phyloP scores from a whole-genome alignment of 2,329 filamentous ascomycete species.

The Ramularia collo-cygni region DNA sequence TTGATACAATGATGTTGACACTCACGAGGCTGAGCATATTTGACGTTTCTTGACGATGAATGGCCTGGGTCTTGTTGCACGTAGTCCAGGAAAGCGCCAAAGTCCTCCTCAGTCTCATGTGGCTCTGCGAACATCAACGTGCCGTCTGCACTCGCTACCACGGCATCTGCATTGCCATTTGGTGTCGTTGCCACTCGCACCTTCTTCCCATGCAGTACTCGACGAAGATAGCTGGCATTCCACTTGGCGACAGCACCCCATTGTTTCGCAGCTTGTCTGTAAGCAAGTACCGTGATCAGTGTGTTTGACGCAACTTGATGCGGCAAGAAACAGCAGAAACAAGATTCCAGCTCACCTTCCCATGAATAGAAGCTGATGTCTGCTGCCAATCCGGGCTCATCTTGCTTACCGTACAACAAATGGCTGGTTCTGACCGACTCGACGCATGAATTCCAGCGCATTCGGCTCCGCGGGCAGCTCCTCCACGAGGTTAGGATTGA shows the following conservation, averaged over 20 bases:
- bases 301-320: too few species aligned
- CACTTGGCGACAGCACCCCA: conserved; percentile 61
- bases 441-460: conserved; percentile 72
- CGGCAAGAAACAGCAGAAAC: too few species aligned
- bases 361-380: too few species aligned
- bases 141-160: conserved; percentile 57
- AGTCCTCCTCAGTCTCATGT: conserved; percentile 58
- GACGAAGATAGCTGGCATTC: conserved; percentile 54
- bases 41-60: conserved; percentile 34
- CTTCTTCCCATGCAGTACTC: conserved; percentile 46
- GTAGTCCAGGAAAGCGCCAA: conserved; percentile 55
- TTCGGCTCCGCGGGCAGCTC: conserved; percentile 59
- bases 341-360: too few species aligned
- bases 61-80: conserved; percentile 43
- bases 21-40: conserved; percentile 70
- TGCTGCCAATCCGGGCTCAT: too few species aligned
- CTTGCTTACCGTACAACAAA: conserved; percentile 55
- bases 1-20: too few species aligned
- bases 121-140: conserved; percentile 59
- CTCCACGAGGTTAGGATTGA: conserved; percentile 57
- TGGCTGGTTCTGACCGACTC: conserved; percentile 65
- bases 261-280: conserved; percentile 45
- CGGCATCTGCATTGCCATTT: conserved; percentile 52
- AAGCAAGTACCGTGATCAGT: too few species aligned
- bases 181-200: conserved; percentile 78